Evolutionary conservation across 2,329 filamentous ascomycete genomes (phyloP).

Genomic region (Ceratocystis cubensis): DNA sequence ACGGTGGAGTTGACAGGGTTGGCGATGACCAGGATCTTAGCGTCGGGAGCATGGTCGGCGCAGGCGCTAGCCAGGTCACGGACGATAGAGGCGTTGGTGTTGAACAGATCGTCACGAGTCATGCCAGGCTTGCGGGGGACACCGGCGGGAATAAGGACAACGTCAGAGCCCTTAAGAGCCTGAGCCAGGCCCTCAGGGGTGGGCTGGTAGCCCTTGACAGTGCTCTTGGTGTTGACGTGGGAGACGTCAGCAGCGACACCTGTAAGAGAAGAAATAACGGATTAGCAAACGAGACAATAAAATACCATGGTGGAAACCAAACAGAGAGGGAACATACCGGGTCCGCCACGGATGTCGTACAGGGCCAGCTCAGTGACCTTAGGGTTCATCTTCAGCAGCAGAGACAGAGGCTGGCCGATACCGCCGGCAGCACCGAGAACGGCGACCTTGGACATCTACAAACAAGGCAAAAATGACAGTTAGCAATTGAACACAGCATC

Average conservation of each 20-base stretch:
- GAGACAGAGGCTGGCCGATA: conserved; percentile 95
- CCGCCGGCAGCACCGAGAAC: conserved; percentile 94
- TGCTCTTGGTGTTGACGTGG: conserved; percentile 98
- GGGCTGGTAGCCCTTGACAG: conserved; percentile 78
- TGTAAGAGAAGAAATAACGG: conserved; percentile 28
- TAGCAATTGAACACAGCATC: neutral
- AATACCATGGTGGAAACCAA: neutral
- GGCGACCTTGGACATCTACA: conserved; percentile 87
- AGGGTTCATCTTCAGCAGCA: conserved; percentile 97
- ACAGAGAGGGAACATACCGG: conserved; percentile 50
- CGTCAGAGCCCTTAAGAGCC: conserved; percentile 75
- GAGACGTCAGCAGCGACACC: conserved; percentile 96
- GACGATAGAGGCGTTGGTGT: conserved; percentile 99
- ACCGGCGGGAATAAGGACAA: conserved; percentile 95
- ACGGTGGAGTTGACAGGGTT: conserved; percentile 99
- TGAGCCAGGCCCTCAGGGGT: conserved; percentile 61
- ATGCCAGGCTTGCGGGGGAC: conserved; percentile 99
- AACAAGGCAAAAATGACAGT: conserved; percentile 19
- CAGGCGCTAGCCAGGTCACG: conserved; percentile 93
- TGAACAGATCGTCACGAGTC: conserved; percentile 99
- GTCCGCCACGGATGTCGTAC: conserved; percentile 92
- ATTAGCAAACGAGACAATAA: conserved; percentile 1
- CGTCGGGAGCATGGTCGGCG: conserved; percentile 76
- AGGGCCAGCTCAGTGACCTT: conserved; percentile 85
- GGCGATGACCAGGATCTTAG: conserved; percentile 93